These are phyloP conservation scores for Suillus brevipes DNA, from an alignment of 768 basidiomycete species.

Conservation along the genomic window DNA sequence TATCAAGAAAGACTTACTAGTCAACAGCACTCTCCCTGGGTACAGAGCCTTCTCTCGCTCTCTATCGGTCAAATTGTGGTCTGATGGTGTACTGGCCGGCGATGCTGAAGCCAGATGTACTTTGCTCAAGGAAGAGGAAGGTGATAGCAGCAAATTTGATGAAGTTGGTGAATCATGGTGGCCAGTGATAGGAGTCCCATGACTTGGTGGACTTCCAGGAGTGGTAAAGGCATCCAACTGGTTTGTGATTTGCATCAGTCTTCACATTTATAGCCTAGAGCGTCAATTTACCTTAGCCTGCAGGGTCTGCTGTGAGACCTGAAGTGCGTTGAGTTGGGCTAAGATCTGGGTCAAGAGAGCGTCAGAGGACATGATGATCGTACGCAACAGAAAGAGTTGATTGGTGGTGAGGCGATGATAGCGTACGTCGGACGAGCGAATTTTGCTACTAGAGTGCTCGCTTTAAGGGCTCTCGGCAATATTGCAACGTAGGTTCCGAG, in stretches of 20 bases:
- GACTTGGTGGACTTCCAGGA: conserved; percentile 22
- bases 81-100: conserved; percentile 20
- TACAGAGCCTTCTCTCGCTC: conserved; percentile 77
- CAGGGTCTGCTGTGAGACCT: conserved; percentile 72
- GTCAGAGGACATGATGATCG: conserved; percentile 42
- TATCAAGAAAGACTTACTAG: conserved; percentile 54
- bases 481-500: not conserved
- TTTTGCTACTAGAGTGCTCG: not conserved
- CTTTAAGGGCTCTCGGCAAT: not conserved
- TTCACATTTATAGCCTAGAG: not conserved
- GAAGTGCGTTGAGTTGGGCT: conserved; percentile 65
- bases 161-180: conserved; percentile 25
- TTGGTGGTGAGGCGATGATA: conserved; percentile 10
- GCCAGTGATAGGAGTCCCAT: conserved; percentile 31
- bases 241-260: conserved; percentile 6
- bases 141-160: conserved; percentile 28
- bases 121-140: conserved; percentile 28
- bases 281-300: conserved; percentile 67
- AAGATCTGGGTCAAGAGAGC: conserved; percentile 73
- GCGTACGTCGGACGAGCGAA: conserved; percentile 12
- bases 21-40: conserved; percentile 79
- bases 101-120: conserved; percentile 30
- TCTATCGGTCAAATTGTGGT: conserved; percentile 43
- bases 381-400: conserved; percentile 7
- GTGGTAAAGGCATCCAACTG: conserved; percentile 55